phyloP scores from a whole-genome alignment of 2,329 filamentous ascomycete species.

The Colletotrichum destructivum region DNA sequence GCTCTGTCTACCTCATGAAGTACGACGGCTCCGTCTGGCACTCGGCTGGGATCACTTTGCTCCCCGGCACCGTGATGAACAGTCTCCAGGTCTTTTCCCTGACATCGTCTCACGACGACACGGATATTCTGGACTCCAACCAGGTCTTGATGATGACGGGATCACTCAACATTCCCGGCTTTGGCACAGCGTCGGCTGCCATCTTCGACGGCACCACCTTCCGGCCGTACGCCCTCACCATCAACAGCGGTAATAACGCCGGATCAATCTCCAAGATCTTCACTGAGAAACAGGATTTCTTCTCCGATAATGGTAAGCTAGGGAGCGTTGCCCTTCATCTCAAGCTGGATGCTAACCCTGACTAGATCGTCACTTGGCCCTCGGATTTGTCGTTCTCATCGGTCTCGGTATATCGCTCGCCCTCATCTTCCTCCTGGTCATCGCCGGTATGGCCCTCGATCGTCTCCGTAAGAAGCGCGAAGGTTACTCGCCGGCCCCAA shows the following conservation, averaged over 20 bases:
- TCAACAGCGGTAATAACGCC: slow-evolving; percentile 72
- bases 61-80: slow-evolving; percentile 76
- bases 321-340: not conserved
- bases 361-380: slow-evolving; percentile 71
- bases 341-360: slow-evolving; percentile 44
- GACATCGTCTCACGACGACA: slow-evolving; percentile 75
- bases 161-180: slow-evolving; percentile 79
- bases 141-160: slow-evolving; percentile 90
- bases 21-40: slow-evolving; percentile 83
- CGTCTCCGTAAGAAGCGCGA: slow-evolving; percentile 82
- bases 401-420: slow-evolving; percentile 83
- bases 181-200: slow-evolving; percentile 87
- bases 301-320: slow-evolving; percentile 74
- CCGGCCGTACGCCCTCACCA: slow-evolving; percentile 85
- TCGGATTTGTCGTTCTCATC: slow-evolving; percentile 86
- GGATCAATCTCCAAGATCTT: slow-evolving; percentile 88
- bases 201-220: slow-evolving; percentile 88
- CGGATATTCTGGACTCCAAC: slow-evolving; percentile 74
- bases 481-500: slow-evolving; percentile 85
- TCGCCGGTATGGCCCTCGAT: slow-evolving; percentile 82
- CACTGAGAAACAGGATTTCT: slow-evolving; percentile 84
- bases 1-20: slow-evolving; percentile 84
- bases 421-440: slow-evolving; percentile 83
- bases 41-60: slow-evolving; percentile 75
- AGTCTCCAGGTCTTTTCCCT: slow-evolving; percentile 87